Percentiles rank a stretch among this genome's conserved stretches.
Conservation (phyloP, 352 stramenopile genomes). For the Pythium grandisporangium region DNA sequence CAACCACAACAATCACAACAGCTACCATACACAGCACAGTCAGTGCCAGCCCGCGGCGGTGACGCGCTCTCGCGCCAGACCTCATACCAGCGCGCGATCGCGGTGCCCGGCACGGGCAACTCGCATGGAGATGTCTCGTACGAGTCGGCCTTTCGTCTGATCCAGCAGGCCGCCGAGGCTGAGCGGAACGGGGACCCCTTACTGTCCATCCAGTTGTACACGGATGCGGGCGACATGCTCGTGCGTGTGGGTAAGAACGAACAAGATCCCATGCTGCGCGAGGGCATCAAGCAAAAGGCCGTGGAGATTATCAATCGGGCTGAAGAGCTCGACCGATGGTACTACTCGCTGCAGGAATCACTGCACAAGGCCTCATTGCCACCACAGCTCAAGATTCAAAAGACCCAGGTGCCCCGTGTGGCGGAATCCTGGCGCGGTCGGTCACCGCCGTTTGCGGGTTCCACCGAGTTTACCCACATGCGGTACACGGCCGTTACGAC, state of each 20-base stretch:
- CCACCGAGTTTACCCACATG: constrained; percentile 33
- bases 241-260: constrained; percentile 22
- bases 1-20: background rate
- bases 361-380: constrained; percentile 21
- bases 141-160: constrained; percentile 33
- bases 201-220: constrained; percentile 31
- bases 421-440: constrained; percentile 24
- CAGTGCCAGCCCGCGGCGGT: too few relatives aligned
- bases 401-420: constrained; percentile 30
- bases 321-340: constrained; percentile 35
- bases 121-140: constrained; percentile 20
- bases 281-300: constrained; percentile 33
- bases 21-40: background rate
- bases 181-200: constrained; percentile 21
- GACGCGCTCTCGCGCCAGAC: too few relatives aligned
- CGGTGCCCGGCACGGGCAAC: background rate
- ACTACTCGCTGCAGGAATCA: constrained; percentile 29
- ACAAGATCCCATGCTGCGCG: constrained; percentile 23
- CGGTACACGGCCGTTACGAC: constrained; percentile 36
- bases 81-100: constrained; percentile 5
- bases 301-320: constrained; percentile 33
- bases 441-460: constrained; percentile 14
- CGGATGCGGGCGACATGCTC: constrained; percentile 21
- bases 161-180: constrained; percentile 32
- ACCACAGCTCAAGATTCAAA: constrained; percentile 24